Evolutionary conservation across 208 protist genomes (phyloP).

Genomic region (Crithidia thermophila): DNA sequence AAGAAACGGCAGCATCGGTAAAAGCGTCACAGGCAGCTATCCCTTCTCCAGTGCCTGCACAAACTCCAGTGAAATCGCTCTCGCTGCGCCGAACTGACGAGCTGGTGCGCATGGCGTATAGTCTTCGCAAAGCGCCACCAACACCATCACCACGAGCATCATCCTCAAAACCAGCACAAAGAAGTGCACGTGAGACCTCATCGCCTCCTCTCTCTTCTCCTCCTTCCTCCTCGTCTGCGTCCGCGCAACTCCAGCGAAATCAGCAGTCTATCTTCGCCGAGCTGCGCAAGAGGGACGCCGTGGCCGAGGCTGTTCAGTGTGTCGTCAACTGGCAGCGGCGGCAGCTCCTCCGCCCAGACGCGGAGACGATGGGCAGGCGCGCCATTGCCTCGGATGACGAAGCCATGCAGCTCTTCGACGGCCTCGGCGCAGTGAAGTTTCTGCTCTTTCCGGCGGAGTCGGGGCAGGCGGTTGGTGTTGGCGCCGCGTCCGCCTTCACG

Average conservation of each 20-base stretch:
- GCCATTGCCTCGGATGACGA: not conserved
- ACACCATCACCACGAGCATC: no score
- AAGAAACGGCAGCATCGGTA: no score
- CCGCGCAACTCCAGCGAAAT: not conserved
- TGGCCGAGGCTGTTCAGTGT: constrained; percentile 55
- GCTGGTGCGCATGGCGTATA: constrained; percentile 26
- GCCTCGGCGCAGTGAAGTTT: constrained; percentile 31
- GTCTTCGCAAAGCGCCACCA: constrained; percentile 6
- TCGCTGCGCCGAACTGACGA: constrained; percentile 9
- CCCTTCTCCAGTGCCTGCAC: no score
- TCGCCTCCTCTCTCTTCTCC: not conserved
- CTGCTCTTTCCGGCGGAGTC: constrained; percentile 34
- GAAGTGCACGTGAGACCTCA: not conserved
- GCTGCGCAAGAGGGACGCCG: constrained; percentile 27
- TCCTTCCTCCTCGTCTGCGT: not conserved
- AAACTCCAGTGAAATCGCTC: no score
- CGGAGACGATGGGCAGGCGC: not conserved
- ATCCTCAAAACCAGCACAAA: no score
- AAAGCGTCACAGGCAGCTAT: no score
- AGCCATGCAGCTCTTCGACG: constrained; percentile 34
- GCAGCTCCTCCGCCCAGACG: constrained; percentile 20
- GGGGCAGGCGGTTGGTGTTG: not conserved
- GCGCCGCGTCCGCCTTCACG: not conserved
- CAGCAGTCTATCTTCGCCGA: constrained; percentile 31
- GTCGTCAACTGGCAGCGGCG: constrained; percentile 71